Conservation (phyloP, 768 basidiomycete species). For the Tulasnella sp. region DNA sequence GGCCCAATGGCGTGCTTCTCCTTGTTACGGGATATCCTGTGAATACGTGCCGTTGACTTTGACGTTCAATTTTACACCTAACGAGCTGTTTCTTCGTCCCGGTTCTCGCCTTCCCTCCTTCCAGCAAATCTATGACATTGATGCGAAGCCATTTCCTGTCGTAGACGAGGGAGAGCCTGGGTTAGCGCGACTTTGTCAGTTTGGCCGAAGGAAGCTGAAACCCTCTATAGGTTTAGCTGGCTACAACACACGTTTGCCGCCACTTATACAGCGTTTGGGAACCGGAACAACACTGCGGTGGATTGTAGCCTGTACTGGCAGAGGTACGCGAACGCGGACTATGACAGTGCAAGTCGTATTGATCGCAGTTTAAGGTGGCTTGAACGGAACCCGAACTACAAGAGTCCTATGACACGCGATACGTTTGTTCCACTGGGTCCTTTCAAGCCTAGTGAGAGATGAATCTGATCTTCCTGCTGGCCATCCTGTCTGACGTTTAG, state of each 20-base stretch:
- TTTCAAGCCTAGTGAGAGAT: background rate
- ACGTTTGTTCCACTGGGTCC: constrained; percentile 7
- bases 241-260: background rate
- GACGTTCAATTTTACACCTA: background rate
- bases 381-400: constrained; percentile 11
- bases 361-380: constrained; percentile 3
- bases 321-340: background rate
- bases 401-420: background rate
- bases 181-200: background rate
- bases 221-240: constrained; percentile 5
- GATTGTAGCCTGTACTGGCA: constrained; percentile 5
- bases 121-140: constrained; percentile 9
- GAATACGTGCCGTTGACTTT: background rate
- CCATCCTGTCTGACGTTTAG: background rate
- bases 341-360: background rate
- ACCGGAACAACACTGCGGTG: constrained; percentile 5
- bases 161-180: background rate
- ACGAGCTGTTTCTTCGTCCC: background rate
- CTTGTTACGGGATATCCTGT: constrained; percentile 18
- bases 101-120: background rate
- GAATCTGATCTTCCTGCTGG: background rate
- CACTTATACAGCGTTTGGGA: background rate
- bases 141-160: constrained; percentile 15
- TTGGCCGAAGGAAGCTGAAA: background rate
- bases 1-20: constrained; percentile 20